Evolutionary conservation across 768 basidiomycete genomes (phyloP).

Genomic region (Leccinellum rugosiceps): DNA sequence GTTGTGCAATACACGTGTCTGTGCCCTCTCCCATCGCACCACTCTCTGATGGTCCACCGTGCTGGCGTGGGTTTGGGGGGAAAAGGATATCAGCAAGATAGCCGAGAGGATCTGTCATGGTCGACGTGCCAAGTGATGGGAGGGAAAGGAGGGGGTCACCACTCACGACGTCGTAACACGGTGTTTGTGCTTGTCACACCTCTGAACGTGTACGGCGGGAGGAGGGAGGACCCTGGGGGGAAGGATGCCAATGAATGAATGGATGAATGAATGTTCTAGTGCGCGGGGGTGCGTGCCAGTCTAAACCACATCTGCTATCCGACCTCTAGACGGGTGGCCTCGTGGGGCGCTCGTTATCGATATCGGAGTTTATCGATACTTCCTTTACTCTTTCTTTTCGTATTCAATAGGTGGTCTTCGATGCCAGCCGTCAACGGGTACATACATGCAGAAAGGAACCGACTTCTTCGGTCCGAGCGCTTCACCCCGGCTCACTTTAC

Average conservation of each 20-base stretch:
- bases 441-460: slow-evolving; percentile 1
- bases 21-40: background rate
- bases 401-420: background rate
- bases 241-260: background rate
- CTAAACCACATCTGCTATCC: background rate
- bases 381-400: background rate
- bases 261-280: background rate
- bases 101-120: background rate
- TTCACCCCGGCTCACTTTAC: background rate
- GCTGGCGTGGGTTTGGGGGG: background rate
- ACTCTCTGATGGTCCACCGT: background rate
- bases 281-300: background rate
- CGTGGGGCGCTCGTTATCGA: slow-evolving; percentile 4
- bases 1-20: slow-evolving; percentile 2
- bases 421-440: background rate
- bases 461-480: background rate
- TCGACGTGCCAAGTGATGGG: background rate
- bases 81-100: background rate
- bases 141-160: background rate
- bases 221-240: background rate
- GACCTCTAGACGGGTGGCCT: slow-evolving; percentile 2
- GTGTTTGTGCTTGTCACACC: slow-evolving; percentile 2
- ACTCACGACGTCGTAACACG: background rate
- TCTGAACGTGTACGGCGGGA: background rate
- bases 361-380: slow-evolving; percentile 18